Base-by-base conservation (phyloP, 345 rosid genomes). In the Sisymbrium irio region DNA sequence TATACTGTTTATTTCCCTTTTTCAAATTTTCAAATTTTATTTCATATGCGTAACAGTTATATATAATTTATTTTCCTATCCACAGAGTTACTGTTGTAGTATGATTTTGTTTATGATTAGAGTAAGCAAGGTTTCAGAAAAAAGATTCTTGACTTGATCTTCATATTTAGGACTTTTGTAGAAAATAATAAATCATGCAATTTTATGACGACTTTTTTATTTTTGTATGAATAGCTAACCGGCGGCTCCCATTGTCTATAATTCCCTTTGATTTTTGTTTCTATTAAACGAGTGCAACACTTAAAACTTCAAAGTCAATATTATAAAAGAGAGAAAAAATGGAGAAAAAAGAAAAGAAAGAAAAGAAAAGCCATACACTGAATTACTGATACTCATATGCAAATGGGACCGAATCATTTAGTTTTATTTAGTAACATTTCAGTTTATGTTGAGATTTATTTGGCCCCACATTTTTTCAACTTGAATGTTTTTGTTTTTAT, bases 331-430 rank as follows among this genome's bases (percentile, higher is more conserved):
- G n/a, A 58, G 30, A 3, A 66, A 3, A 50, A 14, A 19, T 35
- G 63, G 28, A 47, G 18, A 39, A 51, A 2, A 28, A 4, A 46
- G 45, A 35, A 28, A 6, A 54, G 27, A 54, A 45, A n/a, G n/a
- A n/a, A n/a, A n/a, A n/a, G n/a, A n/a, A 20, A 44, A 7, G 32
- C 28, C 25, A 44, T 14, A 42, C n/a, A n/a, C n/a, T n/a, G n/a
- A n/a, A n/a, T n/a, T 44, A 4, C 3, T 40, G 42, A 19, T 68
- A 44, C 6, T 49, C 6, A 19, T 47, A 37, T 20, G 50, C 25
- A 22, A 22, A 73, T 45, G 72, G 62, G 77, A 35, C 65, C 49
- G 49, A 45, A 35, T 45, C 64, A 56, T 73, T 55, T 33, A 45
- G 36, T 65, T 54, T 41, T 55, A 42, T 62, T 30, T 41, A 41